phyloP scores from a whole-genome alignment of 306 rosid species.

The Prunus salicina region DNA sequence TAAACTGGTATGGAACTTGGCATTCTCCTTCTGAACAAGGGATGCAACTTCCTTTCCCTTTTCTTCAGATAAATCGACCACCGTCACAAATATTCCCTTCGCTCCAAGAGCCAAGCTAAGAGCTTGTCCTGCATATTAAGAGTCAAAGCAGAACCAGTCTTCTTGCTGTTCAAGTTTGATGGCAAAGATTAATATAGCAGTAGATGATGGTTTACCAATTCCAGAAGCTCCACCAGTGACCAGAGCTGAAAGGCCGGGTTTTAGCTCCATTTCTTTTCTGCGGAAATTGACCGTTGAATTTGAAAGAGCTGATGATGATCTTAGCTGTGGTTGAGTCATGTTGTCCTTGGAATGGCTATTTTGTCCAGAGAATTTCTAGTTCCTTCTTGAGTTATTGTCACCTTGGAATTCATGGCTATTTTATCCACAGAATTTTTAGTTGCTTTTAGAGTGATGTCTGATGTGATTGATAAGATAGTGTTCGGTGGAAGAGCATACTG shows the following conservation, averaged over 20 bases:
- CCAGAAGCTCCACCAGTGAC: conserved; percentile 96
- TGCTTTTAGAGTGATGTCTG: too few species aligned
- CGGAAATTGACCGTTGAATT: not conserved
- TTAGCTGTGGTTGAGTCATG: too few species aligned
- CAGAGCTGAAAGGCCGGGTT: conserved; percentile 79
- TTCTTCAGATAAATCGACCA: conserved; percentile 79
- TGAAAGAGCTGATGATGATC: too few species aligned
- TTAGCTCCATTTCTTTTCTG: conserved; percentile 58
- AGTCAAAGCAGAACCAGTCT: not conserved
- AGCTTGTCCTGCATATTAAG: conserved; percentile 61
- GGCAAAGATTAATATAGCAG: not conserved
- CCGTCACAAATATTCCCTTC: conserved; percentile 83
- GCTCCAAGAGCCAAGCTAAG: conserved; percentile 78
- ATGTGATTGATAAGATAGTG: too few species aligned
- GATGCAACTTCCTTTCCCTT: conserved; percentile 60
- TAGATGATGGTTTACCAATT: conserved; percentile 49
- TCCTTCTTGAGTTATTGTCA: too few species aligned
- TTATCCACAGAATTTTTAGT: too few species aligned
- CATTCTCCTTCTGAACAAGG: conserved; percentile 46
- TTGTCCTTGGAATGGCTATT: too few species aligned
- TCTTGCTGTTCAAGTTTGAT: not conserved
- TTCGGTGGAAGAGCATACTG: too few species aligned
- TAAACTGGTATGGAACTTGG: conserved; percentile 62
- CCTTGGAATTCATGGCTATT: too few species aligned
- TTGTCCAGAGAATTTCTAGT: too few species aligned